These are phyloP conservation scores for Hordeum pubiflorum DNA, from an alignment of 202 grass and related monocot species.

Conservation along the genomic window DNA sequence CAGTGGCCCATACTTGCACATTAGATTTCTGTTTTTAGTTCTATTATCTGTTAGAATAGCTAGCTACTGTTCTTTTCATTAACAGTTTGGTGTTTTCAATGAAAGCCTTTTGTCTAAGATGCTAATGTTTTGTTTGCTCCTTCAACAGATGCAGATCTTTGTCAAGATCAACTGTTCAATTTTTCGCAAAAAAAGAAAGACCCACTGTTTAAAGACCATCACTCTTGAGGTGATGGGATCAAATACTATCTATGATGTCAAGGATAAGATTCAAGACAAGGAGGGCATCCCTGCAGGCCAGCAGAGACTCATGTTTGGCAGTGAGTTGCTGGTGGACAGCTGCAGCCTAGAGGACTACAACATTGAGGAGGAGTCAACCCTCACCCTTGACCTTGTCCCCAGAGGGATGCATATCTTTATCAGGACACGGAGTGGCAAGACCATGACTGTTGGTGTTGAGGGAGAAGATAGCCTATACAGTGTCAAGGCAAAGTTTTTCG, in stretches of 20 bases:
- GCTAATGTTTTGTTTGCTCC: not conserved
- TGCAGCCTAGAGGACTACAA: not conserved
- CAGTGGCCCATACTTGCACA: no score
- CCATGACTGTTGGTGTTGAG: not conserved
- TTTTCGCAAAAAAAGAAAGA: not conserved
- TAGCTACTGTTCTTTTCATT: no score
- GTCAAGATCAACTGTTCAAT: not conserved
- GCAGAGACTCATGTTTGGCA: not conserved
- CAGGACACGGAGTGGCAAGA: not conserved
- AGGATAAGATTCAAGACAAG: not conserved
- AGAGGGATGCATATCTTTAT: not conserved
- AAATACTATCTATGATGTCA: not conserved
- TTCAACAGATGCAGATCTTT: not conserved
- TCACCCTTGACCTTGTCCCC: not conserved
- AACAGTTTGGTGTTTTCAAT: not conserved
- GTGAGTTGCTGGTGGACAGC: not conserved
- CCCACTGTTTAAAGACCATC: not conserved
- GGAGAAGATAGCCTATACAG: not conserved
- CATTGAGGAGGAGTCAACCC: not conserved
- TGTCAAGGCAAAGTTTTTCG: not conserved
- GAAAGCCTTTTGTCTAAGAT: not conserved
- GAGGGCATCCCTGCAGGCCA: not conserved
- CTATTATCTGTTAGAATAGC: not conserved
- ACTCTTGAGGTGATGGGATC: not conserved
- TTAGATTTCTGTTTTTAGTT: not conserved